Evolutionary conservation across 139 green algal species (phyloP).

Genomic region (Chlamydomonas asymmetrica): DNA sequence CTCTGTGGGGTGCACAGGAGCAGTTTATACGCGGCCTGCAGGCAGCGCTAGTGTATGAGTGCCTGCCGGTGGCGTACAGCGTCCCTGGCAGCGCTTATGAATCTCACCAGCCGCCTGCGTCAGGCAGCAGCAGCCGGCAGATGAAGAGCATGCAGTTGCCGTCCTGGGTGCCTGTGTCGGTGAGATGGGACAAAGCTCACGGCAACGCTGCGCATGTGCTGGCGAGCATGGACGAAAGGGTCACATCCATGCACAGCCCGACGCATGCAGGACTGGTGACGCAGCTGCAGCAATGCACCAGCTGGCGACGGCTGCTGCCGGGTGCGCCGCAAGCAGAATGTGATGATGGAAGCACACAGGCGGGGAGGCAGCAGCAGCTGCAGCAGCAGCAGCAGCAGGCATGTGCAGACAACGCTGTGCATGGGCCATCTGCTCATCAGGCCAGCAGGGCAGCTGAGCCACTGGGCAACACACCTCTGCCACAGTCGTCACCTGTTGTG

Average conservation of each 20-base stretch:
- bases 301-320: no score
- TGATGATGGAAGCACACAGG: no score
- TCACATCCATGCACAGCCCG: not conserved
- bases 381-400: constrained; percentile 27
- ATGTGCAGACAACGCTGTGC: no score
- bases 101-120: no score
- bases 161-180: constrained; percentile 6
- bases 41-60: constrained; percentile 26
- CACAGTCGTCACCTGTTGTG: not conserved
- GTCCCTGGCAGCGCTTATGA: not conserved
- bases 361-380: constrained; percentile 4
- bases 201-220: constrained; percentile 3
- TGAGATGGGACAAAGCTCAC: constrained; percentile 37
- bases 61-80: not conserved
- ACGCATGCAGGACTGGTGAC: no score
- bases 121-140: no score
- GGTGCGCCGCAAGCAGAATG: no score
- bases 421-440: no score
- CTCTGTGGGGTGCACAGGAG: not conserved
- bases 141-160: no score
- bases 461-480: not conserved
- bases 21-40: not conserved
- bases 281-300: no score
- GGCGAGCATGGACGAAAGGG: not conserved
- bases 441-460: no score